Evolutionary conservation across 352 stramenopile species (phyloP).

Genomic region (Plasmopara halstedii): DNA sequence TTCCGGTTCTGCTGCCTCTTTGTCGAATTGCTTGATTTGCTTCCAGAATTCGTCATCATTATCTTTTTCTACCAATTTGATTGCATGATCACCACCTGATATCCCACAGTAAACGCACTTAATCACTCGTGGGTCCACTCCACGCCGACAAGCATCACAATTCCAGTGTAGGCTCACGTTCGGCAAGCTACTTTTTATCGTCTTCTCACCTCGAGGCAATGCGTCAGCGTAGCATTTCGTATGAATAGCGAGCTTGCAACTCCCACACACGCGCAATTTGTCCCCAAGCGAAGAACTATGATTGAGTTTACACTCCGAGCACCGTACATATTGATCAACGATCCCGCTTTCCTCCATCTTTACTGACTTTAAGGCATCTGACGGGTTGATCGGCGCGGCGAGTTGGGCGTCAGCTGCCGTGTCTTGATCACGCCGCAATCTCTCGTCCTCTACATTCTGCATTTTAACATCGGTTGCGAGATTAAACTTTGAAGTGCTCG

Average conservation of each 20-base stretch:
- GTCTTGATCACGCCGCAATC: slow-evolving; percentile 3
- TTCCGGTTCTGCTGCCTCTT: background rate
- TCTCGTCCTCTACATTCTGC: slow-evolving; percentile 10
- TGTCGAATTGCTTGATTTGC: slow-evolving; percentile 1
- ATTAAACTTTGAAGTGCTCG: background rate
- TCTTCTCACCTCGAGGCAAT: background rate
- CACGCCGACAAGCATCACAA: slow-evolving; percentile 35
- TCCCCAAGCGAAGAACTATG: slow-evolving; percentile 2
- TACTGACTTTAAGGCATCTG: background rate
- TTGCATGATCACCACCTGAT: slow-evolving; percentile 6
- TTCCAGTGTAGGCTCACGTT: slow-evolving; percentile 15
- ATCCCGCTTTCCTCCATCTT: background rate
- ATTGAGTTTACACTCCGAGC: slow-evolving; percentile 13
- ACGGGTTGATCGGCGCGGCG: background rate
- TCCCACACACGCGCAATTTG: slow-evolving; percentile 20
- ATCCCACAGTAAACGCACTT: slow-evolving; percentile 43
- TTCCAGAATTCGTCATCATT: slow-evolving; percentile 15
- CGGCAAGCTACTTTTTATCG: background rate
- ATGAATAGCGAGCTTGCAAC: slow-evolving; percentile 30
- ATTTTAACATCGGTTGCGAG: background rate
- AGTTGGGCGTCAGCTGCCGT: slow-evolving; percentile 5
- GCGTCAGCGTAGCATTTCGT: slow-evolving; percentile 24
- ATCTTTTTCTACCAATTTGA: slow-evolving; percentile 26
- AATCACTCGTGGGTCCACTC: slow-evolving; percentile 7
- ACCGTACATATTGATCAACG: slow-evolving; percentile 1